These are phyloP conservation scores for Crassisporium funariophilum DNA, from an alignment of 768 basidiomycete genomes.

Conservation along the genomic window DNA sequence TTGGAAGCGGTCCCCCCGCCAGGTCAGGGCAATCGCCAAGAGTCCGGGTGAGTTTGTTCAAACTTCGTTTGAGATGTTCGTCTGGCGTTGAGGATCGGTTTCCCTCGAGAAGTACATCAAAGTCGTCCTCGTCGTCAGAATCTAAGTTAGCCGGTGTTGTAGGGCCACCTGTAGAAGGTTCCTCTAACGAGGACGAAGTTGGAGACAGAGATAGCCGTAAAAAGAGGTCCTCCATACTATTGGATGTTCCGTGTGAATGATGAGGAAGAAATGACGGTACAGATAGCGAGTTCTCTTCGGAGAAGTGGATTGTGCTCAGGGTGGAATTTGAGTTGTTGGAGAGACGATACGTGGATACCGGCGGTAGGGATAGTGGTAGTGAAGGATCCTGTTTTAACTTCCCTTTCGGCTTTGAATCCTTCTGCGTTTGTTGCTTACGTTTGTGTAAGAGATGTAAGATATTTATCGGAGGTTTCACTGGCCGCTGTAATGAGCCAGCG, in stretches of 20 bases:
- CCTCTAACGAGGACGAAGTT: slow-evolving; percentile 10
- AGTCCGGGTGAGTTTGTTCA: slow-evolving; percentile 30
- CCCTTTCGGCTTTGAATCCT: slow-evolving; percentile 5
- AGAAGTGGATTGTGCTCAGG: slow-evolving; percentile 21
- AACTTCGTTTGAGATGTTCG: slow-evolving; percentile 16
- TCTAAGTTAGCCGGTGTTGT: too few species aligned
- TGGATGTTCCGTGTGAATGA: neutral
- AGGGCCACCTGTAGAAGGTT: too few species aligned
- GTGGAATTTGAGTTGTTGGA: slow-evolving; percentile 13
- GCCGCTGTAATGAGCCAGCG: neutral
- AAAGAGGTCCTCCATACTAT: neutral
- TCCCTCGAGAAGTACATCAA: slow-evolving; percentile 9
- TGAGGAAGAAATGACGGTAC: slow-evolving; percentile 12
- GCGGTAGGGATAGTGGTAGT: slow-evolving; percentile 8
- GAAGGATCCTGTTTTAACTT: neutral
- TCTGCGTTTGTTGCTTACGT: slow-evolving; percentile 1
- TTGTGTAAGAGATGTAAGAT: slow-evolving; percentile 3
- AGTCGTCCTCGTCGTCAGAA: too few species aligned
- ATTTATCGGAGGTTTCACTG: neutral
- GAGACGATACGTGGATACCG: slow-evolving; percentile 7
- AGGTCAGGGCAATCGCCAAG: slow-evolving; percentile 24
- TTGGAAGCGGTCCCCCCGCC: neutral
- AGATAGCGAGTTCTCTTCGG: slow-evolving; percentile 13
- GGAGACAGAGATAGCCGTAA: neutral
- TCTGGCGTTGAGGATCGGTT: slow-evolving; percentile 2